Evolutionary conservation across 768 basidiomycete genomes (phyloP).

Genomic region (Tulasnella sp.): DNA sequence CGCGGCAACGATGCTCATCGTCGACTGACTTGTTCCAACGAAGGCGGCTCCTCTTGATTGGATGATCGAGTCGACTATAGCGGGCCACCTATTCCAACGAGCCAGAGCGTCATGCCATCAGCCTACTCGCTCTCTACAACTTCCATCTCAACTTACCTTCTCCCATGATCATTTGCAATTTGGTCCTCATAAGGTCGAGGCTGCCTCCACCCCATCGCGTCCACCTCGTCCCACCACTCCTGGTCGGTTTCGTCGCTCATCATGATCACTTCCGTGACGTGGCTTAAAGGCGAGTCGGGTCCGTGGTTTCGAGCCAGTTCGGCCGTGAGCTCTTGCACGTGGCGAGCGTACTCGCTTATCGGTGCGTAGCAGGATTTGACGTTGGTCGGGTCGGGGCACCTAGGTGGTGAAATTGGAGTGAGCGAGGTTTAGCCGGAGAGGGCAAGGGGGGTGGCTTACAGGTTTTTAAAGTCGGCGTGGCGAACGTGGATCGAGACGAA

Average conservation of each 20-base stretch:
- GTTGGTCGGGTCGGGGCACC: neutral
- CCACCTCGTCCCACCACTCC: constrained; percentile 22
- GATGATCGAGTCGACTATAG: constrained; percentile 27
- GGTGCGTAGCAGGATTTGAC: neutral
- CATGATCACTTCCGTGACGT: constrained; percentile 14
- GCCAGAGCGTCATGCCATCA: neutral
- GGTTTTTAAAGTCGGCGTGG: constrained; percentile 20
- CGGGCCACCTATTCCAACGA: constrained; percentile 15
- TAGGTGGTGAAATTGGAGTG: neutral
- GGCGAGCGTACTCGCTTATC: neutral
- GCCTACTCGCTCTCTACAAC: neutral
- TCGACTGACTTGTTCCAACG: constrained; percentile 30
- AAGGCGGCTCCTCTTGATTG: constrained; percentile 24
- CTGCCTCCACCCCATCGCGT: constrained; percentile 11
- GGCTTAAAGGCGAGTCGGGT: neutral
- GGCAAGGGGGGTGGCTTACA: neutral
- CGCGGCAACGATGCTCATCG: constrained; percentile 28
- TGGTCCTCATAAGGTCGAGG: neutral
- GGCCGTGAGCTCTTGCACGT: constrained; percentile 13
- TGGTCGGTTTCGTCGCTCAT: constrained; percentile 27
- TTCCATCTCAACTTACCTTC: neutral
- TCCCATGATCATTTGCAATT: neutral
- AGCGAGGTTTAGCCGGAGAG: neutral
- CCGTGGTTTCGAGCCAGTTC: neutral
- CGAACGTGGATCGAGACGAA: constrained; percentile 31